phyloP scores from a whole-genome alignment of 2,329 filamentous ascomycete genomes.

The Teratosphaeria viscida region DNA sequence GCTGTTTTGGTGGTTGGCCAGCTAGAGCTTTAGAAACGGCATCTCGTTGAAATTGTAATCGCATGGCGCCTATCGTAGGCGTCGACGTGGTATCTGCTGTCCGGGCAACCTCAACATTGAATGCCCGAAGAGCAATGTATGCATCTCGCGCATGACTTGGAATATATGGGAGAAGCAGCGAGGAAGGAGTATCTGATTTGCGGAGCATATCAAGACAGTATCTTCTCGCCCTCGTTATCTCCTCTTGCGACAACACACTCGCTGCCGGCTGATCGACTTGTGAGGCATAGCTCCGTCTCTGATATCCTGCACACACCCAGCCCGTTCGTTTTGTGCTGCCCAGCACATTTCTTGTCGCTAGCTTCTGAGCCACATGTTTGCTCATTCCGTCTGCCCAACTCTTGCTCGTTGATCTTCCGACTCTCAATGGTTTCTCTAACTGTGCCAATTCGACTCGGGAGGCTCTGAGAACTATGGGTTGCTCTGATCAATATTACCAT shows the following conservation, averaged over 20 bases:
- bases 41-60: slow-evolving; percentile 92
- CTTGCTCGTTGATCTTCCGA: not conserved
- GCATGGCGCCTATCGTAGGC: slow-evolving; percentile 74
- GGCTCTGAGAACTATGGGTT: not conserved
- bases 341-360: not conserved
- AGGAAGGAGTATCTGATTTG: slow-evolving; percentile 80
- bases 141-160: slow-evolving; percentile 64
- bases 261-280: slow-evolving; percentile 15
- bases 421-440: not conserved
- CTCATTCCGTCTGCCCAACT: not conserved
- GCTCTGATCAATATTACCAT: not conserved
- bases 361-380: not conserved
- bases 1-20: slow-evolving; percentile 74
- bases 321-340: not conserved
- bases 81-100: slow-evolving; percentile 85
- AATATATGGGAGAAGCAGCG: slow-evolving; percentile 76
- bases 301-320: slow-evolving; percentile 1
- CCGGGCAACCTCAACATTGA: slow-evolving; percentile 85
- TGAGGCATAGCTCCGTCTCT: slow-evolving; percentile 8
- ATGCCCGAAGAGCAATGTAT: slow-evolving; percentile 80
- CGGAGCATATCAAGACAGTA: slow-evolving; percentile 54
- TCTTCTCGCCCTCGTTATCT: slow-evolving; percentile 44
- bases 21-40: slow-evolving; percentile 67
- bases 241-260: slow-evolving; percentile 22
- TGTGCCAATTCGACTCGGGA: not conserved